Evolutionary conservation across 148 eudicot genomes (phyloP).

Genomic region (Rhododendron williamsianum): DNA sequence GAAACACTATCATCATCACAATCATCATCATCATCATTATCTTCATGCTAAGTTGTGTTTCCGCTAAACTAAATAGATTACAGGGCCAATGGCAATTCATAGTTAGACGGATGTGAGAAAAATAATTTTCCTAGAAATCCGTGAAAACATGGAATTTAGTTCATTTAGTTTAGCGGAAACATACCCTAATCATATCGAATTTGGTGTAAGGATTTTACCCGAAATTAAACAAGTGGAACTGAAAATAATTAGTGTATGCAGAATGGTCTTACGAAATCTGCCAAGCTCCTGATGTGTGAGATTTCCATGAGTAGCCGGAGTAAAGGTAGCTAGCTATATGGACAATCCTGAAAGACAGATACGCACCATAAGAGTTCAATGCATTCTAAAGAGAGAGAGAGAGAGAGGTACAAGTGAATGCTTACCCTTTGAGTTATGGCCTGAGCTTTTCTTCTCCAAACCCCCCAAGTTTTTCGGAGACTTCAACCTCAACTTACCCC

Average conservation of each 20-base stretch:
- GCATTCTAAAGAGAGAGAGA: background rate
- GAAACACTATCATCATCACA: background rate
- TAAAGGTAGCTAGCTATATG: background rate
- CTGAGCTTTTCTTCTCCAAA: background rate
- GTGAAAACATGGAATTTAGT: no score
- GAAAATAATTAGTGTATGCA: background rate
- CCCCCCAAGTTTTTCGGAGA: background rate
- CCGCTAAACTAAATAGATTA: background rate
- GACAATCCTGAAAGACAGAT: background rate
- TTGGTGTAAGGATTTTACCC: background rate
- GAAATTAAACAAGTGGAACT: background rate
- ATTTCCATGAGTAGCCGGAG: conserved; percentile 13
- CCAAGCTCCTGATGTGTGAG: conserved; percentile 28
- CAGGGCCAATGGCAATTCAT: background rate
- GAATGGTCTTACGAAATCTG: conserved; percentile 9
- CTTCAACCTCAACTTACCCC: background rate
- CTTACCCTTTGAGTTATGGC: conserved; percentile 6
- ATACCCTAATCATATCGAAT: background rate
- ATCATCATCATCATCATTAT: background rate
- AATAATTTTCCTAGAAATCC: background rate
- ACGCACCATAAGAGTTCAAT: background rate
- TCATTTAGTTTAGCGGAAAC: no score
- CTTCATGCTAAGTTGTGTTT: background rate
- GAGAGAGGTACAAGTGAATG: background rate
- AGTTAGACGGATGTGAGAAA: no score